phyloP scores from a whole-genome alignment of 257 asterid genomes.

The Fraxinus excelsior region DNA sequence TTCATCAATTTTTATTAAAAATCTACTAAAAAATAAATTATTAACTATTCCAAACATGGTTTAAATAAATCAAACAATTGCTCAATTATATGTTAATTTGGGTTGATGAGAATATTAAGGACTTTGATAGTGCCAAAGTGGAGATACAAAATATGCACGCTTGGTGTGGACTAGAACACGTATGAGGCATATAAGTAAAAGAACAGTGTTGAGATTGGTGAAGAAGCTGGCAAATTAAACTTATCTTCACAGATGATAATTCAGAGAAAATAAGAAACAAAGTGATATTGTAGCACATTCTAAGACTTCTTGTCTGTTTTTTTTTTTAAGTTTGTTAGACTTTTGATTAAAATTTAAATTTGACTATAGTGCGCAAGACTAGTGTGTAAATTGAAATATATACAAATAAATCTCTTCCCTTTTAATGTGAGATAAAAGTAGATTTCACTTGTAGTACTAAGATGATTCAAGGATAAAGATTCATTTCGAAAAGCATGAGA shows the following conservation, averaged over 20 bases:
- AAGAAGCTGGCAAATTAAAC: constrained; percentile 14
- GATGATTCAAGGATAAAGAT: too few relatives aligned
- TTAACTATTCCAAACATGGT: too few relatives aligned
- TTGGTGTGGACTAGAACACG: background rate
- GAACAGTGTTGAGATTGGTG: constrained; percentile 26
- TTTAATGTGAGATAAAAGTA: too few relatives aligned
- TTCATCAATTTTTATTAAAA: too few relatives aligned
- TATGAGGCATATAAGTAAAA: constrained; percentile 13
- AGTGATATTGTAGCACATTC: constrained; percentile 35
- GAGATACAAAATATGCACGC: background rate
- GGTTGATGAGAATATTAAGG: background rate
- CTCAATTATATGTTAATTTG: too few relatives aligned
- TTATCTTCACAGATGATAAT: constrained; percentile 33
- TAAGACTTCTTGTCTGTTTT: background rate
- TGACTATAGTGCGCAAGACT: background rate
- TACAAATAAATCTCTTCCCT: too few relatives aligned
- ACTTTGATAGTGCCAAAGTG: background rate
- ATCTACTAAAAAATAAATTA: too few relatives aligned
- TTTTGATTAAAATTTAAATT: background rate
- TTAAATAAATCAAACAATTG: too few relatives aligned
- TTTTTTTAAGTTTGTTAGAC: background rate
- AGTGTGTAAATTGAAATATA: background rate
- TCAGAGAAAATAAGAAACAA: constrained; percentile 27
- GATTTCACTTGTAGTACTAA: too few relatives aligned
- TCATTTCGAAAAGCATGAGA: background rate